These are phyloP conservation scores for Yamadazyma nakazawae DNA, from an alignment of 805 yeast genomes.

Conservation along the genomic window DNA sequence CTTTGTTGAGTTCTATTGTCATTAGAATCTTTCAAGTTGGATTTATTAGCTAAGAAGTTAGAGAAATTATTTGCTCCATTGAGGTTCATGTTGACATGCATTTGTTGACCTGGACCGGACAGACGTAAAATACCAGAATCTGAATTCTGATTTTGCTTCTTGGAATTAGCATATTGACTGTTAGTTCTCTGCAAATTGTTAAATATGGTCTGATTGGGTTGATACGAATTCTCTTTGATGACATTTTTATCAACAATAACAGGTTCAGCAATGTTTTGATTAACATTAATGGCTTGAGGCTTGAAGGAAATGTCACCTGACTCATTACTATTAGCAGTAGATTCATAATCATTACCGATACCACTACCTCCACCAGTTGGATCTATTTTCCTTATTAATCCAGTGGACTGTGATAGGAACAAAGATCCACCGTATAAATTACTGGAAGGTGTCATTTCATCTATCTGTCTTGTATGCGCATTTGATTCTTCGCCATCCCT, in stretches of 20 bases:
- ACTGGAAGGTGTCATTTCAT: conserved; percentile 14
- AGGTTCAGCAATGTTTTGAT: conserved; percentile 25
- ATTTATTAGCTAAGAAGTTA: conserved; percentile 21
- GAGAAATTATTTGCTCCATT: conserved; percentile 30
- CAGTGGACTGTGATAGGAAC: conserved; percentile 42
- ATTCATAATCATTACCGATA: neutral
- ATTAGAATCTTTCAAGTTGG: conserved; percentile 3
- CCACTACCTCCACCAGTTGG: conserved; percentile 7
- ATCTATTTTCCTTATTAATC: conserved; percentile 35
- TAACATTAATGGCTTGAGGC: conserved; percentile 24
- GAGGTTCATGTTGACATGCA: conserved; percentile 6
- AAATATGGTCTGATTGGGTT: conserved; percentile 41
- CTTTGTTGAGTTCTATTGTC: conserved; percentile 69
- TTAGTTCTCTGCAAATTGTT: conserved; percentile 40
- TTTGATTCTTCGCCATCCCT: neutral
- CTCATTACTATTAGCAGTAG: neutral
- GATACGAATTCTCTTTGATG: conserved; percentile 36
- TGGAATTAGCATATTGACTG: conserved; percentile 28
- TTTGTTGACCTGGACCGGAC: neutral
- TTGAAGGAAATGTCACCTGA: conserved; percentile 28
- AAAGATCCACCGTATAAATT: conserved; percentile 43
- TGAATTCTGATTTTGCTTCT: conserved; percentile 16
- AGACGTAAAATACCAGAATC: neutral
- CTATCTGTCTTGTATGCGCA: neutral
- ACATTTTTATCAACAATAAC: conserved; percentile 30